Conservation (phyloP, 202 grass and related monocot genomes). For the Elaeis oleifera region DNA sequence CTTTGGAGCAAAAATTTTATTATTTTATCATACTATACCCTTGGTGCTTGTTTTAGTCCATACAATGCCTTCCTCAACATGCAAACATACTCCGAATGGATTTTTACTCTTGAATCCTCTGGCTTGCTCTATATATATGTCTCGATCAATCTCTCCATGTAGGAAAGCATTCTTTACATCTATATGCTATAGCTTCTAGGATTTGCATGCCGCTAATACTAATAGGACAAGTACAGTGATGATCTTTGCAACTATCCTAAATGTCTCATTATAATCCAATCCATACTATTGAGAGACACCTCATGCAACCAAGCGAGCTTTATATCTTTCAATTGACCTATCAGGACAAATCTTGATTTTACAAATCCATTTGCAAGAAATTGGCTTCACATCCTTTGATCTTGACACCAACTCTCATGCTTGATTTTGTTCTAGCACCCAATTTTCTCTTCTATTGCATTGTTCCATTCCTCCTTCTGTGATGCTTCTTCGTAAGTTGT, state of each 20-base stretch:
- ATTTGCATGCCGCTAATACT: conserved; percentile 10
- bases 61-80: conserved; percentile 5
- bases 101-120: background rate
- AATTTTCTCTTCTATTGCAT: conserved; percentile 6
- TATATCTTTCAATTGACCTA: conserved; percentile 8
- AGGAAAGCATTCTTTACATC: background rate
- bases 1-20: background rate
- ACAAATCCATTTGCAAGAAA: conserved; percentile 16
- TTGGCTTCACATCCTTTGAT: conserved; percentile 4
- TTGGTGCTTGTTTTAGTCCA: background rate
- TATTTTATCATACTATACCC: conserved; percentile 1
- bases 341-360: conserved; percentile 6
- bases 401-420: conserved; percentile 14
- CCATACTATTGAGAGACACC: background rate
- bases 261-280: background rate
- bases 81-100: background rate
- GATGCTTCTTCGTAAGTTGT: conserved; percentile 5
- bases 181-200: conserved; percentile 17
- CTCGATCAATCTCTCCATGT: background rate
- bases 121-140: conserved; percentile 3
- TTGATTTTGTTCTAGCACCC: conserved; percentile 16
- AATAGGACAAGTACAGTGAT: conserved; percentile 4
- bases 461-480: background rate
- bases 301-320: background rate
- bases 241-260: background rate